These are phyloP conservation scores for Cymbopogon flexuosus DNA, from an alignment of 202 grass and related monocot species.

Conservation along the genomic window DNA sequence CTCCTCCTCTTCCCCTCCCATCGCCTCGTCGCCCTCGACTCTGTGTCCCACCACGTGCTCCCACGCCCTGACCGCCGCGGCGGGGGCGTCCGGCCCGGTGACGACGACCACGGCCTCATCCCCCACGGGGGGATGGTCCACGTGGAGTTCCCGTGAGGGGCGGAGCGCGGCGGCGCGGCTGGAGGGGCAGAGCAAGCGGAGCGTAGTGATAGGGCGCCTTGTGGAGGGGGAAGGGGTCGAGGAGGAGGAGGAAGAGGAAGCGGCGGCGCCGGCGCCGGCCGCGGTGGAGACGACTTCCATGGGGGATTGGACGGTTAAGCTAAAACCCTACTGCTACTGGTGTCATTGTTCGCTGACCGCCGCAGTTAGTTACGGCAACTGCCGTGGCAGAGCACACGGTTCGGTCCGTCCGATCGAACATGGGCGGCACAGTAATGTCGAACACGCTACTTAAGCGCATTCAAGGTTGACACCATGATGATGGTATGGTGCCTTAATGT, in stretches of 20 bases:
- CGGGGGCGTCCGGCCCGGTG: conserved; percentile 37
- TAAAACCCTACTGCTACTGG: no score
- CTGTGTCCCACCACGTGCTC: conserved; percentile 34
- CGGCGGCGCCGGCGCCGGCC: neutral
- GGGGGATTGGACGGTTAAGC: neutral
- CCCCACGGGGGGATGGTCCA: conserved; percentile 42
- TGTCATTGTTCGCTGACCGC: no score
- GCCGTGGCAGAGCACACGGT: no score
- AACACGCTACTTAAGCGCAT: no score
- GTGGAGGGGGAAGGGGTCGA: conserved; percentile 5
- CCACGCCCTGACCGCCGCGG: conserved; percentile 41
- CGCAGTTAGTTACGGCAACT: no score
- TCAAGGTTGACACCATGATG: no score
- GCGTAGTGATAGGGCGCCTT: conserved; percentile 35
- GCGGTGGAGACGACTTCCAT: conserved; percentile 43
- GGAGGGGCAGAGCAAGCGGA: conserved; percentile 51
- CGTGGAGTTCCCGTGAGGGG: conserved; percentile 37
- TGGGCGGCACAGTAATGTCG: no score
- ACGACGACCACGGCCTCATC: conserved; percentile 46
- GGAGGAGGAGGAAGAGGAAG: conserved; percentile 15
- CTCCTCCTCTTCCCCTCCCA: conserved; percentile 40
- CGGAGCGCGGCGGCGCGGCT: conserved; percentile 32
- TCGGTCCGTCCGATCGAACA: no score
- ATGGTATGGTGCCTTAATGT: no score
- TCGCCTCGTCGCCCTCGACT: conserved; percentile 19